Percentiles rank a stretch among this genome's conserved stretches.
Evolutionary conservation across 345 rosid species (phyloP).

Genomic region (Balakata baccata): DNA sequence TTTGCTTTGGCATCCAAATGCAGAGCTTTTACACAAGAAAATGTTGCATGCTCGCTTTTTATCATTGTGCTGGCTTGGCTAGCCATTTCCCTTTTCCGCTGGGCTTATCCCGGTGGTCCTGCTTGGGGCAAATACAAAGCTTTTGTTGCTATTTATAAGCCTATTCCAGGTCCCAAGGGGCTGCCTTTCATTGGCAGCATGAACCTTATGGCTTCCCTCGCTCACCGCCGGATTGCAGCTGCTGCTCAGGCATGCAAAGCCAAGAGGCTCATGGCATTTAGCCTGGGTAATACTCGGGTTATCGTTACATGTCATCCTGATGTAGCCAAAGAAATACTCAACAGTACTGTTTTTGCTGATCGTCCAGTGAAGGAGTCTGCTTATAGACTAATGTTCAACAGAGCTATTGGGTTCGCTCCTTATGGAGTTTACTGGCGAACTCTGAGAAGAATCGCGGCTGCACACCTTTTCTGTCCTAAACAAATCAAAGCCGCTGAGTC

Average conservation of each 20-base stretch:
- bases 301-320: constrained; percentile 65
- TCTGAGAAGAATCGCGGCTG: constrained; percentile 54
- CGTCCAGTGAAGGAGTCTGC: constrained; percentile 80
- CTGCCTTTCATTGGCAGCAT: constrained; percentile 64
- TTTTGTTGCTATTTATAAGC: constrained; percentile 12
- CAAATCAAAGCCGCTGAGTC: constrained; percentile 49
- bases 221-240: constrained; percentile 57
- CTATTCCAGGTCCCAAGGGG: constrained; percentile 69
- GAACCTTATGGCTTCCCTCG: constrained; percentile 50
- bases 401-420: constrained; percentile 82
- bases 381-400: constrained; percentile 60
- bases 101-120: constrained; percentile 65
- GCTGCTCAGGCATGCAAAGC: constrained; percentile 42
- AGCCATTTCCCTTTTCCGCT: constrained; percentile 38
- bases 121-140: constrained; percentile 56
- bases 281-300: constrained; percentile 62
- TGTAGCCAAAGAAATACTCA: constrained; percentile 64
- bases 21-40: constrained; percentile 39
- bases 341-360: constrained; percentile 60
- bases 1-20: constrained; percentile 58
- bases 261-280: constrained; percentile 64
- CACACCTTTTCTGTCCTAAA: constrained; percentile 58
- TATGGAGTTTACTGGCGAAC: constrained; percentile 78
- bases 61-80: constrained; percentile 34
- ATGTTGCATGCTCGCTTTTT: constrained; percentile 39